phyloP scores from a whole-genome alignment of 163 green algal species.

The Smithsoniella earleae region DNA sequence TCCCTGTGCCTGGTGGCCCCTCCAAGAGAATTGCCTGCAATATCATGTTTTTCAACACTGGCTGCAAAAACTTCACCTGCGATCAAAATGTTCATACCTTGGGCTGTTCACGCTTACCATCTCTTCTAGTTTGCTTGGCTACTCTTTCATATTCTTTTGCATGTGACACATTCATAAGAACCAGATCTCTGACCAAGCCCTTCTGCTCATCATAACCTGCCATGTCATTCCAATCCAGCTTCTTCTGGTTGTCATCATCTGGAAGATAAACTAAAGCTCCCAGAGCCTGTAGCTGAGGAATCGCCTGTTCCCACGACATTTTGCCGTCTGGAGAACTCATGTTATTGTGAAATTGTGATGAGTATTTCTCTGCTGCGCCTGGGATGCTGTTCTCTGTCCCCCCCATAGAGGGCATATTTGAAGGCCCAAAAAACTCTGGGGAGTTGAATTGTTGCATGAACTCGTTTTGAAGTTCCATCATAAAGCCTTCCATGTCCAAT shows the following conservation, averaged over 20 bases:
- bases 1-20: slow-evolving; percentile 72
- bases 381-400: not conserved
- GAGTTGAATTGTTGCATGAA: not conserved
- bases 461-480: not conserved
- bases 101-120: slow-evolving; percentile 10
- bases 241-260: slow-evolving; percentile 33
- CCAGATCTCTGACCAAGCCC: slow-evolving; percentile 72
- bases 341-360: not conserved
- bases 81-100: slow-evolving; percentile 8
- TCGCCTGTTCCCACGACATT: slow-evolving; percentile 28
- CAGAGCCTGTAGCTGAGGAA: slow-evolving; percentile 45
- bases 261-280: slow-evolving; percentile 50
- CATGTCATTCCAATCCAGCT: slow-evolving; percentile 51
- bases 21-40: slow-evolving; percentile 83
- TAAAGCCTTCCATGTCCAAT: not conserved
- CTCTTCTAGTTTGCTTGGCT: slow-evolving; percentile 6
- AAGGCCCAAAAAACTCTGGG: not conserved
- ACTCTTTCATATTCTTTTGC: slow-evolving; percentile 59
- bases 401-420: not conserved
- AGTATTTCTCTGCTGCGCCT: not conserved
- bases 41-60: not conserved
- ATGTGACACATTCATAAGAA: slow-evolving; percentile 75
- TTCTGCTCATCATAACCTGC: slow-evolving; percentile 82
- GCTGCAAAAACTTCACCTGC: not conserved
- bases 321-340: not conserved